Conservation (phyloP, 2,329 filamentous ascomycete species). For the Colletotrichum agaves region DNA sequence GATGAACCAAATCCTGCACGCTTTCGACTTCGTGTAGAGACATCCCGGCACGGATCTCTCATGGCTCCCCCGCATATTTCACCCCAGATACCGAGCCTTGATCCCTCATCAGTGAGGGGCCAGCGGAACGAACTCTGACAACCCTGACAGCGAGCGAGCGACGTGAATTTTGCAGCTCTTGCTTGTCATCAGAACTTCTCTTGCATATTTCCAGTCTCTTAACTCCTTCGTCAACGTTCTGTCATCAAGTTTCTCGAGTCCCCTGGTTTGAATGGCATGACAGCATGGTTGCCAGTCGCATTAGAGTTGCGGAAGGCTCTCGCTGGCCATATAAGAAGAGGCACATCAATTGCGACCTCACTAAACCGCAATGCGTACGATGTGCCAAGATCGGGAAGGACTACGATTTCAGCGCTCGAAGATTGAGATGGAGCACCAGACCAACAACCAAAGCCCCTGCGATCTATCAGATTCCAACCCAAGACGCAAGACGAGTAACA, state of each 20-base stretch:
- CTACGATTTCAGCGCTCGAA: conserved; percentile 48
- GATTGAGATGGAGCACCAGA: conserved; percentile 55
- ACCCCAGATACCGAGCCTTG: background rate
- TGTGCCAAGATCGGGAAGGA: conserved; percentile 41
- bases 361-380: conserved; percentile 46
- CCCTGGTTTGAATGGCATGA: too few relatives aligned
- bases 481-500: conserved; percentile 43
- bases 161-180: background rate
- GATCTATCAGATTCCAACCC: conserved; percentile 42
- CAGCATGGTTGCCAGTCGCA: conserved; percentile 17
- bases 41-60: background rate
- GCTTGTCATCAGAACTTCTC: background rate
- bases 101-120: conserved; percentile 4
- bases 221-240: background rate
- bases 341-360: conserved; percentile 50
- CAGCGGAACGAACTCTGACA: background rate
- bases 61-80: conserved; percentile 5
- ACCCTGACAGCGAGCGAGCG: background rate
- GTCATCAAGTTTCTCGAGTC: background rate
- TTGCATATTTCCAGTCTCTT: background rate
- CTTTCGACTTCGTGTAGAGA: background rate
- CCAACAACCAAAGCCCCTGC: conserved; percentile 46
- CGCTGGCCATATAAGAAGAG: conserved; percentile 51
- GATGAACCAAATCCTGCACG: conserved; percentile 19
- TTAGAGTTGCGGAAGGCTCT: conserved; percentile 44